Evolutionary conservation across 768 basidiomycete genomes (phyloP).

Genomic region (Termitomyces sp.): DNA sequence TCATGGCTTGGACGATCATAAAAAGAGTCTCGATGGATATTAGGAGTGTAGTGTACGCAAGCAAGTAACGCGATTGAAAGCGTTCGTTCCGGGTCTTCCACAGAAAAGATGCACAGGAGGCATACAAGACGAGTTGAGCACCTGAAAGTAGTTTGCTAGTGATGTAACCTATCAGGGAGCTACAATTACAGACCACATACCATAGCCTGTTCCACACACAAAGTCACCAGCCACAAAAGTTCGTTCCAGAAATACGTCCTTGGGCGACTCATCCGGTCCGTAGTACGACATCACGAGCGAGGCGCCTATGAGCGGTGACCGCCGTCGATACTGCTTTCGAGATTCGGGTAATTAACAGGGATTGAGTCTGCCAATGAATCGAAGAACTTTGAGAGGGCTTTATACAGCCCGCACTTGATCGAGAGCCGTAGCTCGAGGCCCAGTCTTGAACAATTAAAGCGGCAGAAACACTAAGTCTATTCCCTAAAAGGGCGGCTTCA

Average conservation of each 20-base stretch:
- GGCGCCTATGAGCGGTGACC: not conserved
- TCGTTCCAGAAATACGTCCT: not conserved
- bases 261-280: not conserved
- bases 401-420: not conserved
- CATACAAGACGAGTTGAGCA: not conserved
- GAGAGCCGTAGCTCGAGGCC: too few relatives aligned
- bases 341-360: not conserved
- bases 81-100: not conserved
- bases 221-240: not conserved
- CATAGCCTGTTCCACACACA: not conserved
- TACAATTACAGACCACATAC: not conserved
- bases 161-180: not conserved
- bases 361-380: not conserved
- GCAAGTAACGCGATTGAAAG: not conserved
- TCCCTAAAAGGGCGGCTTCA: not conserved
- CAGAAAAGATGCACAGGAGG: not conserved
- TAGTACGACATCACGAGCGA: not conserved
- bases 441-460: not conserved
- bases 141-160: not conserved
- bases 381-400: not conserved
- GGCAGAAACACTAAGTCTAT: too few relatives aligned
- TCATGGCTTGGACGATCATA: slow-evolving; percentile 7
- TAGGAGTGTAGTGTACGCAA: not conserved
- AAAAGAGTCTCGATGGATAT: not conserved
- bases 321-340: not conserved